phyloP scores from a whole-genome alignment of 2,329 filamentous ascomycete genomes.

The Aciculosporium take region DNA sequence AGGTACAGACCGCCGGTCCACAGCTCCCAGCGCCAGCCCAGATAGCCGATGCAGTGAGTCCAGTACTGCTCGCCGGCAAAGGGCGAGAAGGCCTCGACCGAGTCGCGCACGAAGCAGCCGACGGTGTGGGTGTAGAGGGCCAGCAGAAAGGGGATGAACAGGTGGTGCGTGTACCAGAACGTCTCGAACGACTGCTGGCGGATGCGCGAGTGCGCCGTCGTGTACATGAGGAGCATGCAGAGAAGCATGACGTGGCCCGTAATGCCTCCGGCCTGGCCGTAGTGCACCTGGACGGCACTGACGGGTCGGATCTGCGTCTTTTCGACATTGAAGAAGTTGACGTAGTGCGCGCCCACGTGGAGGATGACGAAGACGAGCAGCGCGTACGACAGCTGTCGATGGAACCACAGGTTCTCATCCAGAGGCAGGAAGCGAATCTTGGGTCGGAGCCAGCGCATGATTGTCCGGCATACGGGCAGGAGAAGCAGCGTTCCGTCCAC shows the following conservation, averaged over 20 bases:
- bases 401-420: constrained; percentile 96
- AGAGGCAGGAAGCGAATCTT: constrained; percentile 79
- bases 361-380: constrained; percentile 68
- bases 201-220: constrained; percentile 82
- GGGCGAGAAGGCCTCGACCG: constrained; percentile 55
- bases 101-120: constrained; percentile 91
- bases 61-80: constrained; percentile 75
- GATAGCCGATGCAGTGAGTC: constrained; percentile 85
- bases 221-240: constrained; percentile 99
- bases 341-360: constrained; percentile 74
- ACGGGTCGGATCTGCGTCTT: constrained; percentile 65
- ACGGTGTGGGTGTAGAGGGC: constrained; percentile 91
- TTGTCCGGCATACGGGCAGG: constrained; percentile 84
- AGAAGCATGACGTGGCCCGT: constrained; percentile 96
- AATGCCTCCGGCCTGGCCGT: constrained; percentile 73
- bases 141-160: constrained; percentile 93
- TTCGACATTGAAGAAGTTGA: constrained; percentile 98
- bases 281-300: constrained; percentile 81
- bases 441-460: constrained; percentile 71
- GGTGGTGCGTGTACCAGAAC: constrained; percentile 98
- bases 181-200: constrained; percentile 95
- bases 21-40: constrained; percentile 96
- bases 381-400: constrained; percentile 84
- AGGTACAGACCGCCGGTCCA: constrained; percentile 77
- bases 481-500: constrained; percentile 80